Percentiles rank a stretch among this genome's conserved stretches.
These are phyloP conservation scores for Blastobotrys petasosporus DNA, from an alignment of 1,139 yeast species.

Conservation along the genomic window DNA sequence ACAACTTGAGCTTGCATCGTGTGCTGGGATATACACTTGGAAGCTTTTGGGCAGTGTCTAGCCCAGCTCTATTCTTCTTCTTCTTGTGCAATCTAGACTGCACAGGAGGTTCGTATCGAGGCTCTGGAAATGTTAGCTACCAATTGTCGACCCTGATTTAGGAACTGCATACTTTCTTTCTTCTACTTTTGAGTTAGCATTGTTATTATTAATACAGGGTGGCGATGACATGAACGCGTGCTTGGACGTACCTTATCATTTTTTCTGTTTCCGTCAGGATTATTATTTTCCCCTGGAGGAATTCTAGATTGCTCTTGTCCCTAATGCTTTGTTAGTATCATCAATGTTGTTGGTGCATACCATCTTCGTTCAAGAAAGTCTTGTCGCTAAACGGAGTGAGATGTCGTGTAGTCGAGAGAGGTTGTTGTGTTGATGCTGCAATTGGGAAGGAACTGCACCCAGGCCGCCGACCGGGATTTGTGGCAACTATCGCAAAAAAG, in stretches of 20 bases:
- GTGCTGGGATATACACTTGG: constrained; percentile 91
- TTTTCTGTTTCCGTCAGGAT: constrained; percentile 61
- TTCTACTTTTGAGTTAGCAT: constrained; percentile 24
- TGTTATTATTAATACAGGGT: too few relatives aligned
- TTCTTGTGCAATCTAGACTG: constrained; percentile 83
- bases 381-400: too few relatives aligned
- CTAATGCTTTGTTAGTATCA: constrained; percentile 28
- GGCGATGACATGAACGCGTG: too few relatives aligned
- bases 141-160: background rate
- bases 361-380: too few relatives aligned
- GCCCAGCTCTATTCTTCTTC: constrained; percentile 67
- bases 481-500: too few relatives aligned
- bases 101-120: constrained; percentile 97
- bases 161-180: constrained; percentile 30
- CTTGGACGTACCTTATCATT: constrained; percentile 41
- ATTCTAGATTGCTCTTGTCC: constrained; percentile 81
- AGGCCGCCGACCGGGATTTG: too few relatives aligned
- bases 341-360: too few relatives aligned
- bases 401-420: background rate
- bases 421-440: too few relatives aligned
- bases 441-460: too few relatives aligned
- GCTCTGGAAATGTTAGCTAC: constrained; percentile 43
- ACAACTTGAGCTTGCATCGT: constrained; percentile 82
- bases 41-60: constrained; percentile 78
- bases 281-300: constrained; percentile 41